These are phyloP conservation scores for Bertia moriformis DNA, from an alignment of 2,329 filamentous ascomycete species.

Conservation along the genomic window DNA sequence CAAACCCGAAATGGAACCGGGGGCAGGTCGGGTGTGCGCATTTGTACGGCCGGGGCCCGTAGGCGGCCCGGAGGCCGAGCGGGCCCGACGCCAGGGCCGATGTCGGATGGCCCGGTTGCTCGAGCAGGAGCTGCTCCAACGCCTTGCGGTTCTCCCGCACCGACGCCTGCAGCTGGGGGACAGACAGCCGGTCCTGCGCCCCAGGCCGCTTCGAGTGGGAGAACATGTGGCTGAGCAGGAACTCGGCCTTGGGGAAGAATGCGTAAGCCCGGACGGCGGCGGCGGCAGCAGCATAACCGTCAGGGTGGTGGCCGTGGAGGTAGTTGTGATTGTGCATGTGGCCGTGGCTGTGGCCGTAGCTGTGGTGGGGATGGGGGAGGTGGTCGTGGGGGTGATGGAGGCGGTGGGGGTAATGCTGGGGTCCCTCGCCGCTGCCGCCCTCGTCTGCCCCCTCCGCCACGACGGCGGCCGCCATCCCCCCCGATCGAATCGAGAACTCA, in stretches of 20 bases:
- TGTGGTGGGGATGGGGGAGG: no score
- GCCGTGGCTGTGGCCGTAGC: not conserved
- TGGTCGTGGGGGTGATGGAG: no score
- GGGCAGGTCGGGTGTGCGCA: not conserved
- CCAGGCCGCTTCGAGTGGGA: not conserved
- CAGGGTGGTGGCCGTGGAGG: no score
- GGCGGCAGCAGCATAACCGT: no score
- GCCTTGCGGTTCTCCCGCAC: not conserved
- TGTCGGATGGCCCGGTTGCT: no score
- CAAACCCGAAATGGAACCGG: not conserved
- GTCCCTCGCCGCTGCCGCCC: no score
- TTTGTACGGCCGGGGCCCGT: not conserved
- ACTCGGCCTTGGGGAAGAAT: not conserved
- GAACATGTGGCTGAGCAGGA: not conserved
- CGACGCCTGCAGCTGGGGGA: not conserved
- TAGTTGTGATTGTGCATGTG: not conserved
- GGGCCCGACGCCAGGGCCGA: not conserved
- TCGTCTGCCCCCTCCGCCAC: no score
- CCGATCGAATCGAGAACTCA: no score
- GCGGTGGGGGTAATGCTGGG: no score
- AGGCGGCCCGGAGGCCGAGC: not conserved
- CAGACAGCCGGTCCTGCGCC: not conserved
- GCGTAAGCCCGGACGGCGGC: not conserved
- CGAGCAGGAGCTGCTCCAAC: not conserved
- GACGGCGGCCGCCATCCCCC: no score